Base-by-base conservation (phyloP, 2,329 filamentous ascomycete species). In the Diaporthe destruens region DNA sequence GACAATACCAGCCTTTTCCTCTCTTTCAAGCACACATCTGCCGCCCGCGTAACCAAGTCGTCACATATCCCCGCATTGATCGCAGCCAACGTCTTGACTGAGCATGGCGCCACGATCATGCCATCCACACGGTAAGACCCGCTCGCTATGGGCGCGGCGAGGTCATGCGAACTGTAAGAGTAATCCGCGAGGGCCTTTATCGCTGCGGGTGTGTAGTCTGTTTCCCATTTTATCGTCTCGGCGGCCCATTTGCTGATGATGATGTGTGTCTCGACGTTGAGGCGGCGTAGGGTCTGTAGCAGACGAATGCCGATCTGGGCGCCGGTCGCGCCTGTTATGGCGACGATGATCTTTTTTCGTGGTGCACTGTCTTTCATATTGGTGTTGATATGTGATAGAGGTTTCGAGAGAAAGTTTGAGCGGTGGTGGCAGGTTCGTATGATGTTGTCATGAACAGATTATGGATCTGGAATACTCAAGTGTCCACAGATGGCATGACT, bases 301-400 rank as follows among this genome's bases (percentile, higher is more conserved):
- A 82, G 75, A 20, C 81, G 82, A 71, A 87, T 84, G 1, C 81
- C 85, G 8, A 84, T 79, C 2, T 81, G 76, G 1, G 85, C 80
- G 3, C 86, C 86, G 0, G 86, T 87, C 0, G 86, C 86, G 3
- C 86, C 86, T 1, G 86, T 87, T 55, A 88, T 84, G 25, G 81
- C 86, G 8, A 87, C 80, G 1, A 87, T 80, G 65, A 87, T 85
- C 11, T 80, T 76, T 39, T 77, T 78, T 71, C 67, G 25, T 1
- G 54, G 29, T 9, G 39, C 6, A 11, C 29, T 69, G 59, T 29
- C 39, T 8, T 42, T 42, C 59, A 65, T 65, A 6, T 20, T 49
- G 16, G 42, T 23, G 18, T n/a, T 47, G 11, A 4, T 47, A 12
- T 65, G 18, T 49, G 57, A 8, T 7, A 3, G 20, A 12, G 14